A percentile compares a stretch with the other conserved stretches of the same genome.
Conservation (phyloP, 148 eudicot genomes). For the Polygonum maritimum region DNA sequence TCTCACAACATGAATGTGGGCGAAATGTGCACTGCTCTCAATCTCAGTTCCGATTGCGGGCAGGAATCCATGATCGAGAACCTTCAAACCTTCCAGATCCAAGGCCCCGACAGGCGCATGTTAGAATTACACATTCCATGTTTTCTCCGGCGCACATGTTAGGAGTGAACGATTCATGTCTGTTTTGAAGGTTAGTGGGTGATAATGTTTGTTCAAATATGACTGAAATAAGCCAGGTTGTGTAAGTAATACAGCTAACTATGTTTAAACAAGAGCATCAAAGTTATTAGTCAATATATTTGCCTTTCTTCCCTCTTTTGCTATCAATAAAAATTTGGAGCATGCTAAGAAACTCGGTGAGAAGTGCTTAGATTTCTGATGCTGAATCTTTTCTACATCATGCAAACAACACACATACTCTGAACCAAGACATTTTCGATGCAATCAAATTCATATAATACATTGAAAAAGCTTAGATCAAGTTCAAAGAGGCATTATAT, state of each 20-base stretch:
- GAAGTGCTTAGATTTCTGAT: not conserved
- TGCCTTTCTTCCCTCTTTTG: not conserved
- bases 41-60: too few relatives aligned
- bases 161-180: too few relatives aligned
- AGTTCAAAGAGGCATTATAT: not conserved
- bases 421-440: not conserved
- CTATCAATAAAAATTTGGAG: not conserved
- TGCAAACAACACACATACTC: not conserved
- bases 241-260: not conserved
- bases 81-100: too few relatives aligned
- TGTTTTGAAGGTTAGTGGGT: too few relatives aligned
- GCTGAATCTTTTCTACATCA: not conserved
- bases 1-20: too few relatives aligned
- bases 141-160: too few relatives aligned
- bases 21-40: too few relatives aligned
- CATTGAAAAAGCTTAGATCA: not conserved
- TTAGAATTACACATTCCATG: too few relatives aligned
- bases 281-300: not conserved
- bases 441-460: not conserved
- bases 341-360: not conserved
- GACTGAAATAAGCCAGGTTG: too few relatives aligned
- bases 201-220: too few relatives aligned
- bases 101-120: too few relatives aligned
- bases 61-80: too few relatives aligned
- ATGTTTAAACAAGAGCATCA: not conserved